Percentiles rank a stretch among this genome's conserved stretches.
Evolutionary conservation across 768 basidiomycete species (phyloP).

Genomic region (Gloeophyllum trabeum): DNA sequence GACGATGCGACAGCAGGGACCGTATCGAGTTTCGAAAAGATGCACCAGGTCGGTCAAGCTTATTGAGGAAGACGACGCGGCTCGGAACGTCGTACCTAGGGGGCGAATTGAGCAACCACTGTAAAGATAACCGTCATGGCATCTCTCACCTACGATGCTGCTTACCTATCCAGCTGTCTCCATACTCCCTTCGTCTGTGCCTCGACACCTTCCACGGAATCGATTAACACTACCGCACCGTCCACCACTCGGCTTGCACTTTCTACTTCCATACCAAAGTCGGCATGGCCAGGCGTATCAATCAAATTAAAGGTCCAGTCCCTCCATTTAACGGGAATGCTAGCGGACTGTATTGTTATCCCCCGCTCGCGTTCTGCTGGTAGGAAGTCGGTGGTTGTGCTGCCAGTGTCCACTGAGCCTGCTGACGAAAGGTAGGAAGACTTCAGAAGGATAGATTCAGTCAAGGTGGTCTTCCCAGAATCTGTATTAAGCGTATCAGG

Average conservation of each 20-base stretch:
- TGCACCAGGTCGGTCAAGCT: conserved; percentile 79
- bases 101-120: conserved; percentile 1
- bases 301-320: conserved; percentile 80
- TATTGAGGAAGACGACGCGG: conserved; percentile 76
- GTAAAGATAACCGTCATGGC: background rate
- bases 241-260: conserved; percentile 86
- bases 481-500: conserved; percentile 30
- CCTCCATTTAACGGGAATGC: conserved; percentile 82
- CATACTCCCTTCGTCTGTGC: conserved; percentile 86
- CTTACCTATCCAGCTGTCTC: conserved; percentile 76
- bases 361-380: conserved; percentile 85
- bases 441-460: conserved; percentile 74
- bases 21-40: conserved; percentile 60
- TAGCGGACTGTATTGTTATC: conserved; percentile 88
- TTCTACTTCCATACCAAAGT: conserved; percentile 96
- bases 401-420: conserved; percentile 83
- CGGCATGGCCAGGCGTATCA: conserved; percentile 87
- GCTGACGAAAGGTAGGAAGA: conserved; percentile 63
- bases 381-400: conserved; percentile 84
- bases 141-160: conserved; percentile 21
- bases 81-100: conserved; percentile 70
- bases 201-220: conserved; percentile 88
- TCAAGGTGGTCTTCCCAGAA: conserved; percentile 84
- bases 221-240: conserved; percentile 79
- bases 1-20: conserved; percentile 64